Conservation (phyloP, 2,329 filamentous ascomycete genomes). For the Arthrocladium fulminans region DNA sequence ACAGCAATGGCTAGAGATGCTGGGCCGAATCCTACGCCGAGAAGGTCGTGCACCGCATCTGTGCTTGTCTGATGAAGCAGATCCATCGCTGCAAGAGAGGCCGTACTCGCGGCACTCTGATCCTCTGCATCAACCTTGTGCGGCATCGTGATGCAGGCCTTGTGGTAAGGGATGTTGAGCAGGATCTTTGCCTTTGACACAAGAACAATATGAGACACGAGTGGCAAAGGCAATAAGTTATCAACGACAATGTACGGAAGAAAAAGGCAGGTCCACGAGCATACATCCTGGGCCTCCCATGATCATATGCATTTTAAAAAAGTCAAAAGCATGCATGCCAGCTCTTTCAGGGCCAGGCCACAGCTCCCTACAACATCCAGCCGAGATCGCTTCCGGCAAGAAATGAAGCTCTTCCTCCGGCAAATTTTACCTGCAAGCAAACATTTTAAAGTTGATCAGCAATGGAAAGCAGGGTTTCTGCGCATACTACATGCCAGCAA, state of each 20-base stretch:
- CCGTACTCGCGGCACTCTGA: not conserved
- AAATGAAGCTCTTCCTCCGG: not conserved
- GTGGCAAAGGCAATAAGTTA: not conserved
- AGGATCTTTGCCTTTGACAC: not conserved
- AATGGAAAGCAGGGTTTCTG: not conserved
- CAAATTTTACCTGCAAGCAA: not conserved
- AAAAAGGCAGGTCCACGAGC: not conserved
- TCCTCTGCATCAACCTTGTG: not conserved
- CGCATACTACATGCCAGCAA: not conserved
- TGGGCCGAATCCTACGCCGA: constrained; percentile 89
- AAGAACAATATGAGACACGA: not conserved
- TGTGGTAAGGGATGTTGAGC: not conserved
- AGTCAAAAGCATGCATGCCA: not conserved
- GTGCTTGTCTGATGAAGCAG: not conserved
- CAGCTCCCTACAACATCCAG: not conserved
- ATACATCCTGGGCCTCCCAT: not conserved
- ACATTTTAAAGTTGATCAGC: not conserved
- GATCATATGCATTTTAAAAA: not conserved
- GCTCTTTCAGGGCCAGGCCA: not conserved
- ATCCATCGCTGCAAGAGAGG: not conserved
- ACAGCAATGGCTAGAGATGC: constrained; percentile 84
- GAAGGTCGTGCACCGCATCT: constrained; percentile 66
- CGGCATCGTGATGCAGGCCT: not conserved
- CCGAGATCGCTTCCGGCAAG: not conserved
- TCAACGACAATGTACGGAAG: not conserved